phyloP scores from a whole-genome alignment of 345 rosid genomes.

The Trapa incisa region DNA sequence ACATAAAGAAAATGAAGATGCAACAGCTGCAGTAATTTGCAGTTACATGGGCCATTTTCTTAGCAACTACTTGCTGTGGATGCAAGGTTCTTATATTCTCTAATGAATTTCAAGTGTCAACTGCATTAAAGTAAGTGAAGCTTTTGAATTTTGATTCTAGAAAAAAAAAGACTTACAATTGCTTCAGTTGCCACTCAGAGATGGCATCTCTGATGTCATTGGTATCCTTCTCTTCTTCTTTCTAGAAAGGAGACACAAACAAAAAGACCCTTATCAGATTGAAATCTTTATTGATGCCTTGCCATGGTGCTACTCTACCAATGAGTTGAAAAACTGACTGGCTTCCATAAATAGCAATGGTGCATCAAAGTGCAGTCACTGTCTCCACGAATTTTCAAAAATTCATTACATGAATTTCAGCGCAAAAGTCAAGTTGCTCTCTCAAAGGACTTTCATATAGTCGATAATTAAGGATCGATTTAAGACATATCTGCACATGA shows the following conservation, averaged over 20 bases:
- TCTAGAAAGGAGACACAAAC: constrained; percentile 10
- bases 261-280: too few relatives aligned
- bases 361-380: neutral
- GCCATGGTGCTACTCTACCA: too few relatives aligned
- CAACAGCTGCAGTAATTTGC: neutral
- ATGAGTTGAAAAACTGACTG: neutral
- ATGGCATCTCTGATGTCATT: constrained; percentile 51
- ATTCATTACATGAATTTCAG: too few relatives aligned
- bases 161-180: constrained; percentile 46
- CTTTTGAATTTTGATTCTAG: neutral
- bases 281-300: too few relatives aligned
- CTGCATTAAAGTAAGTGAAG: neutral
- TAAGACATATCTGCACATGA: neutral
- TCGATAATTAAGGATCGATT: neutral
- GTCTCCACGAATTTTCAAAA: too few relatives aligned
- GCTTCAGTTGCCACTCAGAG: constrained; percentile 55
- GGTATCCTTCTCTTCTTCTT: constrained; percentile 46
- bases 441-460: neutral
- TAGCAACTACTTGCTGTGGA: neutral
- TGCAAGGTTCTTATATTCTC: neutral
- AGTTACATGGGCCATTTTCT: too few relatives aligned
- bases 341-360: neutral
- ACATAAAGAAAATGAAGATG: neutral
- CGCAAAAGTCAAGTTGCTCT: too few relatives aligned
- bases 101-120: neutral